Conservation (phyloP, 768 basidiomycete species). For the Kwoniella shandongensis region DNA sequence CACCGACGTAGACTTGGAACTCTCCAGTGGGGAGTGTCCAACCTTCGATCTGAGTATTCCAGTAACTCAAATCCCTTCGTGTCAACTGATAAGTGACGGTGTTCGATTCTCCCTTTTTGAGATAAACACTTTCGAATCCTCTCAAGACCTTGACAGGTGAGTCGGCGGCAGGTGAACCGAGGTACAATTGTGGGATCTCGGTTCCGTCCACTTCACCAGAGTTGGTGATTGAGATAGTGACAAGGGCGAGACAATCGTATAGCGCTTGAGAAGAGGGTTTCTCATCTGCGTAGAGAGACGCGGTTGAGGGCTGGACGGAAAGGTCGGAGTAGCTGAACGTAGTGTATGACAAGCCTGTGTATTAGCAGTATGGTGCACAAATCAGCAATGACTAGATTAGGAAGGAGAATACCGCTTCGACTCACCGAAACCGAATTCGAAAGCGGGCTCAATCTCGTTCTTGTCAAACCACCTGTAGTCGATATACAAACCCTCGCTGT, state of each 20-base stretch:
- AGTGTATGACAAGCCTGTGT: slow-evolving; percentile 11
- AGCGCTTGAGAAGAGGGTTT: slow-evolving; percentile 1
- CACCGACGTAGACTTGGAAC: slow-evolving; percentile 10
- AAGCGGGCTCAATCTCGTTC: slow-evolving; percentile 10
- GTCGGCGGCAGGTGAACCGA: slow-evolving; percentile 13
- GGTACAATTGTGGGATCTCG: slow-evolving; percentile 11
- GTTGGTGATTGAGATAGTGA: slow-evolving; percentile 9
- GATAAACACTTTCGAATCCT: slow-evolving; percentile 7
- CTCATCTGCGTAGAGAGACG: neutral
- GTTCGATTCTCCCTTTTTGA: slow-evolving; percentile 3
- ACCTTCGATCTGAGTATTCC: slow-evolving; percentile 2
- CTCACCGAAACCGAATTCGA: slow-evolving; percentile 13
- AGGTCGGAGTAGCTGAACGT: slow-evolving; percentile 13
- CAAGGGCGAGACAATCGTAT: slow-evolving; percentile 6
- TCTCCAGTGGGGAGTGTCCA: slow-evolving; percentile 11
- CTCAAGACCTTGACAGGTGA: slow-evolving; percentile 7
- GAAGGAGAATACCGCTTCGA: too few relatives aligned
- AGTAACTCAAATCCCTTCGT: slow-evolving; percentile 11
- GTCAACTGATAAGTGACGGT: slow-evolving; percentile 8
- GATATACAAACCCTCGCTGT: slow-evolving; percentile 6
- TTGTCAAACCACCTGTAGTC: slow-evolving; percentile 17
- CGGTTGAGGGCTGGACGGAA: slow-evolving; percentile 2
- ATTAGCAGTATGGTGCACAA: too few relatives aligned
- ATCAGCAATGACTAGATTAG: too few relatives aligned
- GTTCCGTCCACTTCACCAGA: slow-evolving; percentile 2